Base-by-base conservation (phyloP, 1,284 basidiomycete species). In the Inonotus obliquus region DNA sequence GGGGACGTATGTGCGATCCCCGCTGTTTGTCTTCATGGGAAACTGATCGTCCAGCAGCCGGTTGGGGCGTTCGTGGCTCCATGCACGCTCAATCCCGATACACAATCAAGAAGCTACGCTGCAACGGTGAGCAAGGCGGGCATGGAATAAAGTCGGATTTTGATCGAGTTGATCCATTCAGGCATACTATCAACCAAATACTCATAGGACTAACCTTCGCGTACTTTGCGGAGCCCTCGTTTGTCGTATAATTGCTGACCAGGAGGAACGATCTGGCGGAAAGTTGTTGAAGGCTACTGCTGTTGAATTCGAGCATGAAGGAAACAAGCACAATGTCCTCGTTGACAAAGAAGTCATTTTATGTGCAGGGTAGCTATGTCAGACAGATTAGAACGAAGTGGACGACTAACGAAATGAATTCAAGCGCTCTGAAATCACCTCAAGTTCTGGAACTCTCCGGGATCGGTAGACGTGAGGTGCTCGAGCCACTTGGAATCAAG, bases 391-490 rank as follows among this genome's bases (percentile, higher is more conserved):
- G 37, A 38, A 37, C 38, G 21, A 54, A 54, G 7, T 32, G 9
- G 4, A 32, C 32, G 4, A 23, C 35, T 21, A 59, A 45, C n/a
- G 6, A 17, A 37, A 4, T 2, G 47, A 35, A 11, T 52, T 32
- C n/a, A 25, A 70, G 72, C 57, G 68, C 69, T 59, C 67, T 72
- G 60, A 72, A 66, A 66, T 68, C 68, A 1, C 70, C 70, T 6
- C 69, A 75, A 63, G 64, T 78, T 9, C 67, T 78, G 9, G 75
- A 77, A 64, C 70, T 78, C 11, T 76, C 74, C 2, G 77, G 77
- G 11, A 75, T 79, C 21, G 77, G 76, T 4, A 67, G 71, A 21
- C 63, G 62, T 0, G 64, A 65, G 2, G 64, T 75, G n/a, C 67
- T 78, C 19, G 57, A 66, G 7, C 51, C 59, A 0, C 65, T 73